A percentile compares a stretch with the other conserved stretches of the same genome.
phyloP scores from a whole-genome alignment of 108 stramenopile species.

The Skeletonema marinoi region DNA sequence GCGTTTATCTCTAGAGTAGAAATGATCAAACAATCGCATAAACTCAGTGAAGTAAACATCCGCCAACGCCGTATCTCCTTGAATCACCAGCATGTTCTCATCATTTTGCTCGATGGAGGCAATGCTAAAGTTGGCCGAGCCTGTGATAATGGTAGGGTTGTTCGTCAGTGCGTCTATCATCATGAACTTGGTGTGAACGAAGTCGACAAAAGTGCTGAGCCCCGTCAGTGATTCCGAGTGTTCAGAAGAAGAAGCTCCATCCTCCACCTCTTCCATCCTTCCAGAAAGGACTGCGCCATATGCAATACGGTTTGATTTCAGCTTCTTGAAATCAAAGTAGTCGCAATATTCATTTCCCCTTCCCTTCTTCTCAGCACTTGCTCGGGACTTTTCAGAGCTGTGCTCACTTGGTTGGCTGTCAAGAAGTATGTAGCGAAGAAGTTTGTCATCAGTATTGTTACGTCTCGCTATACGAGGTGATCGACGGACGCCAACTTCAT shows the following conservation, averaged over 20 bases:
- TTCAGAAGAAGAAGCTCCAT: neutral
- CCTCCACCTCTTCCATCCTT: constrained; percentile 1
- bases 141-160: constrained; percentile 37
- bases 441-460: neutral
- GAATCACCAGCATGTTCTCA: constrained; percentile 44
- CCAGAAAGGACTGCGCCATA: constrained; percentile 28
- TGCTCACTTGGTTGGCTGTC: constrained; percentile 41
- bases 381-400: constrained; percentile 14
- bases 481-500: constrained; percentile 25
- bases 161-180: constrained; percentile 38
- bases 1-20: constrained; percentile 33
- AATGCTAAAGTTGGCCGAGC: constrained; percentile 42
- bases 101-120: constrained; percentile 42
- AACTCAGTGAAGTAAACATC: constrained; percentile 48
- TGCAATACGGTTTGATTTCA: constrained; percentile 26
- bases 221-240: constrained; percentile 21
- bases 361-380: constrained; percentile 29
- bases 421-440: constrained; percentile 40
- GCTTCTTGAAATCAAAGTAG: constrained; percentile 33
- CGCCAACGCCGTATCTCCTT: constrained; percentile 30
- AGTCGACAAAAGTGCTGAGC: constrained; percentile 36
- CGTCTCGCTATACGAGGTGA: constrained; percentile 34
- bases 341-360: constrained; percentile 15
- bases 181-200: constrained; percentile 41
- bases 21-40: constrained; percentile 47